A percentile compares a stretch with the other conserved stretches of the same genome.
Conservation (phyloP, 2,329 filamentous ascomycete species). For the Sphaceloma murrayae region DNA sequence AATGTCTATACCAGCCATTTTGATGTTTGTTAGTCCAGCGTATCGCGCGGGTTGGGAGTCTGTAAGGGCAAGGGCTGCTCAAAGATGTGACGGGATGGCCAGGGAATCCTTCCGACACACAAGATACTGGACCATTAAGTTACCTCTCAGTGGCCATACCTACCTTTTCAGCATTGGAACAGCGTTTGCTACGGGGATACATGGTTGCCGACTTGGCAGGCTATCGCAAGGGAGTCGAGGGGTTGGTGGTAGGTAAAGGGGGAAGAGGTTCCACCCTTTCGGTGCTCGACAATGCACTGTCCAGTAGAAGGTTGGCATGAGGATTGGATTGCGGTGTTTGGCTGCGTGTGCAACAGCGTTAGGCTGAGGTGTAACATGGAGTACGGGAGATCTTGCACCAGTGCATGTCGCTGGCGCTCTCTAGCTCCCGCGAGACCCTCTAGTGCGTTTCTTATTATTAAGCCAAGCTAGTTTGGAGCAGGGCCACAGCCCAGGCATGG, state of each 20-base stretch:
- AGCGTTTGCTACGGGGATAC: slow-evolving; percentile 6
- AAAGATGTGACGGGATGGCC: background rate
- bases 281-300: background rate
- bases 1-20: slow-evolving; percentile 4
- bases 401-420: slow-evolving; percentile 3
- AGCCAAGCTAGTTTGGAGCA: slow-evolving; percentile 7
- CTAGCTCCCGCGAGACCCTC: background rate
- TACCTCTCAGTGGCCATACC: background rate
- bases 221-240: background rate
- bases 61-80: too few relatives aligned
- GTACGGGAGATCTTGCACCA: background rate
- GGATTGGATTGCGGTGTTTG: background rate
- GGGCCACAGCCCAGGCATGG: too few relatives aligned
- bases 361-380: slow-evolving; percentile 3
- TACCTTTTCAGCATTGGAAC: slow-evolving; percentile 10
- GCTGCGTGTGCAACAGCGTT: too few relatives aligned
- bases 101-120: background rate
- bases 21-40: too few relatives aligned
- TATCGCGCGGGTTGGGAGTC: too few relatives aligned
- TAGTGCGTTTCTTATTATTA: slow-evolving; percentile 6
- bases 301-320: slow-evolving; percentile 5
- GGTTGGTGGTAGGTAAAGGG: background rate
- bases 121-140: background rate
- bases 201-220: slow-evolving; percentile 11
- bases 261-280: slow-evolving; percentile 8